Conservation (phyloP, 2,329 filamentous ascomycete species). For the Botrytis hyacinthi region DNA sequence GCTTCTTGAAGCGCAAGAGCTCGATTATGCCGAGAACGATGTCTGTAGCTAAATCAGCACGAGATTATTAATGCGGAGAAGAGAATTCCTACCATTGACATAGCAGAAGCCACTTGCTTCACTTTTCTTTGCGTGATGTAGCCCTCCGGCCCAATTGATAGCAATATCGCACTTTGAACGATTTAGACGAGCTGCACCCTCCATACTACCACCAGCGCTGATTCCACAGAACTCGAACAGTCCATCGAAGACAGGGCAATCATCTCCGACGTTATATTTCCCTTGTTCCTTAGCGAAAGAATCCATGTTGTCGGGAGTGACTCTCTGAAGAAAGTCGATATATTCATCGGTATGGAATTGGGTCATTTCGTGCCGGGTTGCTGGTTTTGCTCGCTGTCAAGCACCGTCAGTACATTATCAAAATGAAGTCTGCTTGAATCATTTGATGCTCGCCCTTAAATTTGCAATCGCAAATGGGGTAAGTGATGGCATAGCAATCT, state of each 20-base stretch:
- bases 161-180: constrained; percentile 93
- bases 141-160: constrained; percentile 95
- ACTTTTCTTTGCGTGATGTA: constrained; percentile 96
- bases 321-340: constrained; percentile 89
- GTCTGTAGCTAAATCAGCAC: constrained; percentile 58
- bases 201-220: constrained; percentile 90
- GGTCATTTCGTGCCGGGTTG: constrained; percentile 83
- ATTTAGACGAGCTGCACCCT: constrained; percentile 86
- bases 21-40: constrained; percentile 96
- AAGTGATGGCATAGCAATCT: background rate
- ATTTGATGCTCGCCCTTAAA: background rate
- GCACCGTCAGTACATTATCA: constrained; percentile 19
- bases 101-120: constrained; percentile 98
- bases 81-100: constrained; percentile 71
- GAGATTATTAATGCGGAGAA: constrained; percentile 19
- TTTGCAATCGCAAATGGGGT: background rate
- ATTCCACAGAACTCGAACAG: constrained; percentile 97
- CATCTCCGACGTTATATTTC: constrained; percentile 93
- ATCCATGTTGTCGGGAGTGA: constrained; percentile 99
- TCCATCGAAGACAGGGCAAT: constrained; percentile 96
- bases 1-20: constrained; percentile 82
- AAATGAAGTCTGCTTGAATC: background rate
- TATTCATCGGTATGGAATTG: constrained; percentile 96
- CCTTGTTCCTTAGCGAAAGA: constrained; percentile 84
- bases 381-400: constrained; percentile 74